A percentile compares a stretch with the other conserved stretches of the same genome.
Evolutionary conservation across 192 early-diverging fungal species (phyloP).

Genomic region (Entomortierella chlamydospora): DNA sequence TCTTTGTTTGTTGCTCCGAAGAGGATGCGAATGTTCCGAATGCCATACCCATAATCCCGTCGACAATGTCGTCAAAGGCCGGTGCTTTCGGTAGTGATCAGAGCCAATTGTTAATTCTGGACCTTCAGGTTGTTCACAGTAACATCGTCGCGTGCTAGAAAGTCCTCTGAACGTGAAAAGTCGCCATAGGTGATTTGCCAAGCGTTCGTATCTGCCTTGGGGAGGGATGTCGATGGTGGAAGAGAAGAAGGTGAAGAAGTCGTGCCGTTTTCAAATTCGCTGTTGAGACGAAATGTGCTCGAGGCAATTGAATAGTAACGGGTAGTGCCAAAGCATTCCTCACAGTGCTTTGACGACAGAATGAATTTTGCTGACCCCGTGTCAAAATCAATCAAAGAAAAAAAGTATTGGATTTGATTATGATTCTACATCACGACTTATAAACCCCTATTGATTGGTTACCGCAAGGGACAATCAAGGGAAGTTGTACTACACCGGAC

Average conservation of each 20-base stretch:
- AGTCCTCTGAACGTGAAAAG: constrained; percentile 59
- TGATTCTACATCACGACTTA: no score
- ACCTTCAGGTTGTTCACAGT: constrained; percentile 66
- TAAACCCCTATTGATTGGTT: background rate
- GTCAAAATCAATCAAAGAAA: constrained; percentile 67
- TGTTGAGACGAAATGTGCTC: constrained; percentile 7
- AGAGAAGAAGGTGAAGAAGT: no score
- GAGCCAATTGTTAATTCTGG: constrained; percentile 65
- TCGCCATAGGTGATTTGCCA: constrained; percentile 77
- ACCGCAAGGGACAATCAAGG: constrained; percentile 1
- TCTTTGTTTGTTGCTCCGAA: constrained; percentile 19
- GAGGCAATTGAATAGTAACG: constrained; percentile 46
- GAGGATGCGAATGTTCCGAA: constrained; percentile 58
- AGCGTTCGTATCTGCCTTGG: constrained; percentile 28
- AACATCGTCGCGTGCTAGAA: constrained; percentile 61
- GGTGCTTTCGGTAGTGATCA: constrained; percentile 66
- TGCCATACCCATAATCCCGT: constrained; percentile 73
- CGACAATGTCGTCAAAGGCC: constrained; percentile 68
- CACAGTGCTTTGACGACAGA: constrained; percentile 31
- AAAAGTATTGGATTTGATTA: background rate
- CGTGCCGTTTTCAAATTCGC: background rate
- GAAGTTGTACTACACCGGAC: background rate
- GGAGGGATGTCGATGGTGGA: no score
- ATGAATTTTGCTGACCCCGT: constrained; percentile 73
- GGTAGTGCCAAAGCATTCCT: constrained; percentile 32